Conservation (phyloP, 768 basidiomycete species). For the Boletus rufocinnamomeus region DNA sequence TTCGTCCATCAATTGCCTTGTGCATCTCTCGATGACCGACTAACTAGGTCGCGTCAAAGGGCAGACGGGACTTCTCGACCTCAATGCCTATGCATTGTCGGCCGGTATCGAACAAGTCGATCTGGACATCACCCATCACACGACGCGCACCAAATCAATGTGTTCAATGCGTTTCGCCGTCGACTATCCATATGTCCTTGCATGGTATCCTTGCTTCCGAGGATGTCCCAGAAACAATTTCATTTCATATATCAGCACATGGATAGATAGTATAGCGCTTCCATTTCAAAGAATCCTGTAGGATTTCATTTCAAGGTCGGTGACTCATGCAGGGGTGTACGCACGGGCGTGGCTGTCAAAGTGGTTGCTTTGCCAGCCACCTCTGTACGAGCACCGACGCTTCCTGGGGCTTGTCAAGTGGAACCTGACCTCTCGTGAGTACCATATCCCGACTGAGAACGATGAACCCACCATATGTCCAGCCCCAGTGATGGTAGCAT, state of each 20-base stretch:
- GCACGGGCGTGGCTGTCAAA: slow-evolving; percentile 4
- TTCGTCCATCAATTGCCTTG: neutral
- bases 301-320: neutral
- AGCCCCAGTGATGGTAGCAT: slow-evolving; percentile 59
- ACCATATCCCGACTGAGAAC: neutral
- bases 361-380: slow-evolving; percentile 39
- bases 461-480: slow-evolving; percentile 63
- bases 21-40: neutral
- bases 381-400: slow-evolving; percentile 47
- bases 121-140: neutral
- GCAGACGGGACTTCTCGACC: neutral
- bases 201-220: neutral
- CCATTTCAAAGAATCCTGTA: neutral
- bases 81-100: slow-evolving; percentile 12
- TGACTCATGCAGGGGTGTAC: neutral
- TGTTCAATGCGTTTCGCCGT: neutral
- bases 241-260: slow-evolving; percentile 4
- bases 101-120: neutral
- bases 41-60: neutral
- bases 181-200: slow-evolving; percentile 1
- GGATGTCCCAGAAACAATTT: neutral
- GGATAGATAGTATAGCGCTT: neutral
- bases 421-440: slow-evolving; percentile 39
- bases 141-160: neutral
- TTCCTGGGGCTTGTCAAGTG: slow-evolving; percentile 59